These are phyloP conservation scores for Tagetes patula DNA, from an alignment of 129 eudicot species.

Conservation along the genomic window DNA sequence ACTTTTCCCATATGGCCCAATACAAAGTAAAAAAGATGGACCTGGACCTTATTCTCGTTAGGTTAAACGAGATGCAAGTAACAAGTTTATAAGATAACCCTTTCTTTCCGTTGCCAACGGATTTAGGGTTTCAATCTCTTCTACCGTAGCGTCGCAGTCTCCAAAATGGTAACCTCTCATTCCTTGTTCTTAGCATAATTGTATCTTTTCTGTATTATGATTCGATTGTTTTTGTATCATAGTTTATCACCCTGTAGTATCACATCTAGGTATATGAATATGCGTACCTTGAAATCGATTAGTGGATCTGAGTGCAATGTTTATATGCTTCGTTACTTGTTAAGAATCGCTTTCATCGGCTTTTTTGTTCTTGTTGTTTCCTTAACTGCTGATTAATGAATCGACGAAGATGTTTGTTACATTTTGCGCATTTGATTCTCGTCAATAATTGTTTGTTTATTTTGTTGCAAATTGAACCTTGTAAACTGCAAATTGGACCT, in stretches of 20 bases:
- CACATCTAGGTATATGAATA: neutral
- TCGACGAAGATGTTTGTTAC: neutral
- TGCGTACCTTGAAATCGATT: neutral
- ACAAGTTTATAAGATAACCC: neutral
- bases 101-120: neutral
- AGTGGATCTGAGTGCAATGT: neutral
- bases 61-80: neutral
- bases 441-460: neutral
- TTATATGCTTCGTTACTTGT: neutral
- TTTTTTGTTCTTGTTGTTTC: neutral
- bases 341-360: too few species aligned
- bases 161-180: conserved; percentile 9
- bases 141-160: neutral
- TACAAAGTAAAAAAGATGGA: neutral
- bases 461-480: neutral
- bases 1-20: neutral
- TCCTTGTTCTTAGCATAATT: neutral
- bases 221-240: neutral
- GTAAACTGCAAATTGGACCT: neutral
- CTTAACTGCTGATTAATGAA: neutral
- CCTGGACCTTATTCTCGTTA: neutral
- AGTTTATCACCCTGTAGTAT: neutral
- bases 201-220: neutral
- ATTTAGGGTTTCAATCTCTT: neutral
- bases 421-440: neutral